Conservation (phyloP, 345 rosid species). For the Lumnitzera racemosa region DNA sequence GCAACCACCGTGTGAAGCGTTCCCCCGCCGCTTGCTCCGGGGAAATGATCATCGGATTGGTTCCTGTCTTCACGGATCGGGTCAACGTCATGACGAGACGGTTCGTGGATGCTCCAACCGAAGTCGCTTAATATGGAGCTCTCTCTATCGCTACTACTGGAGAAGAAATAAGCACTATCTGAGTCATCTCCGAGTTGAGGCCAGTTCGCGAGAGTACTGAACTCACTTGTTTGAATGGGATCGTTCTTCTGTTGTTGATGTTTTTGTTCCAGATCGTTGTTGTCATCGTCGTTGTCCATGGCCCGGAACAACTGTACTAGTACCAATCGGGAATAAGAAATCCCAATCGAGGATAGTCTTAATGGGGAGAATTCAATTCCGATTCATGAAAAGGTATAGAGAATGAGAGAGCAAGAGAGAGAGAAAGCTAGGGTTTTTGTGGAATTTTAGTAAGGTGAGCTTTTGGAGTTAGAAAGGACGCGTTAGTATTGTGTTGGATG, state of each 20-base stretch:
- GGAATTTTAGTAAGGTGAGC: not conserved
- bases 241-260: slow-evolving; percentile 4
- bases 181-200: slow-evolving; percentile 36
- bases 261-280: no score
- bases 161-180: slow-evolving; percentile 41
- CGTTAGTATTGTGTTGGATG: slow-evolving; percentile 1
- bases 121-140: slow-evolving; percentile 50
- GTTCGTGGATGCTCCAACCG: slow-evolving; percentile 48
- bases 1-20: slow-evolving; percentile 21
- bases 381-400: not conserved
- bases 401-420: not conserved
- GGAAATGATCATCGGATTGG: slow-evolving; percentile 1
- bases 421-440: not conserved
- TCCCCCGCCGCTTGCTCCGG: slow-evolving; percentile 1
- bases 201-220: slow-evolving; percentile 17
- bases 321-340: no score
- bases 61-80: slow-evolving; percentile 1
- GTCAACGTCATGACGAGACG: not conserved
- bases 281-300: slow-evolving; percentile 5
- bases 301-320: not conserved
- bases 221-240: slow-evolving; percentile 35
- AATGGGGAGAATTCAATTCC: not conserved
- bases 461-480: slow-evolving; percentile 13
- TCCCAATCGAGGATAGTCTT: not conserved
- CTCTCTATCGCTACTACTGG: slow-evolving; percentile 25